phyloP scores from a whole-genome alignment of 179 eudicot species.

The Silene noctiflora region DNA sequence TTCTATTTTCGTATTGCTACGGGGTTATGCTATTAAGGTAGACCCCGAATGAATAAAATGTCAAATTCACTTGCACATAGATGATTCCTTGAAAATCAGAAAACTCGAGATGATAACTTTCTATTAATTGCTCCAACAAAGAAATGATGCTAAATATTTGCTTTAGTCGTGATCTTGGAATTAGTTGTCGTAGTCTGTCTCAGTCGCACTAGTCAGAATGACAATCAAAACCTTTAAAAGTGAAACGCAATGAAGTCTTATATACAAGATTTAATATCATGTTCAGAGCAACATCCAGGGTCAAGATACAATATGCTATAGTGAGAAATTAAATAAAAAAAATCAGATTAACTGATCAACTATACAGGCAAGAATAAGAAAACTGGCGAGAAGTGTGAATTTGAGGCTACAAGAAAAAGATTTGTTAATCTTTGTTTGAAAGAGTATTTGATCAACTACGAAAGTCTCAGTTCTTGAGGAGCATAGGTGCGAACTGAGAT shows the following conservation, averaged over 20 bases:
- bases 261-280: neutral
- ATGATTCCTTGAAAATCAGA: too few relatives aligned
- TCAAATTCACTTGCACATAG: neutral
- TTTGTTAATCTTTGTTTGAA: neutral
- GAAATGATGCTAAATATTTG: neutral
- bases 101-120: too few relatives aligned
- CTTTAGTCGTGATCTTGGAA: too few relatives aligned
- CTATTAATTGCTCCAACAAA: neutral
- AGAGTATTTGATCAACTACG: slow-evolving; percentile 1
- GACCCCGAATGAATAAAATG: too few relatives aligned
- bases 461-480: neutral
- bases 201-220: neutral
- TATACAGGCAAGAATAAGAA: neutral
- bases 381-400: too few relatives aligned
- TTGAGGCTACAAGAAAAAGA: too few relatives aligned
- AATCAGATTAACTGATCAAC: neutral
- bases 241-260: neutral
- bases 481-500: neutral
- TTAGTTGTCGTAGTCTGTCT: too few relatives aligned
- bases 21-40: too few relatives aligned
- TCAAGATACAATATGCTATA: neutral
- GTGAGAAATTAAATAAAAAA: neutral
- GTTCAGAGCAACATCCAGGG: neutral
- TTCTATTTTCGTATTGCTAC: too few relatives aligned
- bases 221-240: neutral